phyloP scores from a whole-genome alignment of 2,329 filamentous ascomycete species.

The Capronia epimyces region DNA sequence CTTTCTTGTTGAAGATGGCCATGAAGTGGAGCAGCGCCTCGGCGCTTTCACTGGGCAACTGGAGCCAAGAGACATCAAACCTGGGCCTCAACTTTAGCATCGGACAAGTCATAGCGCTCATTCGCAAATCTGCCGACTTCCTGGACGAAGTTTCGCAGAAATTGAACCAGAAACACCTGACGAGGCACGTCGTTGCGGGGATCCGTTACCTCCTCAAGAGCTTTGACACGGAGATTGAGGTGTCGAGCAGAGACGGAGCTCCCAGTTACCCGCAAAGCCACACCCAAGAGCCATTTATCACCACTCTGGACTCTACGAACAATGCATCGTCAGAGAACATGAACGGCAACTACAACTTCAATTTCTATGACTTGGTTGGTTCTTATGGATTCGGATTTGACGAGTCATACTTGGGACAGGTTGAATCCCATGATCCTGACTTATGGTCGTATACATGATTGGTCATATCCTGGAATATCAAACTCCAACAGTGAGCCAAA shows the following conservation, averaged over 20 bases:
- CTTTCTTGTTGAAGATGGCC: conserved; percentile 41
- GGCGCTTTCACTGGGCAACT: not conserved
- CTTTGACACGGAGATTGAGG: not conserved
- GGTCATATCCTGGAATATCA: too few relatives aligned
- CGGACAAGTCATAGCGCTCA: conserved; percentile 33
- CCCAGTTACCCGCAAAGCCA: not conserved
- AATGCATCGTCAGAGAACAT: not conserved
- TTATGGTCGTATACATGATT: conserved; percentile 1
- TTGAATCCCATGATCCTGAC: conserved; percentile 1
- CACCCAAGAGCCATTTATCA: not conserved
- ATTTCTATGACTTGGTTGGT: conserved; percentile 3
- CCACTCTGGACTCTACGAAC: not conserved
- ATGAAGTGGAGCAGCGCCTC: conserved; percentile 35
- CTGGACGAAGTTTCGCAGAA: conserved; percentile 37
- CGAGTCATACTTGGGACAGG: conserved; percentile 3
- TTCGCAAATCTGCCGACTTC: conserved; percentile 39
- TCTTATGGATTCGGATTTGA: conserved; percentile 4
- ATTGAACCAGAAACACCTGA: conserved; percentile 39
- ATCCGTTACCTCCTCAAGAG: conserved; percentile 22
- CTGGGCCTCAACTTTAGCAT: conserved; percentile 38
- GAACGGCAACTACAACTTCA: conserved; percentile 5
- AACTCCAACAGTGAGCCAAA: too few relatives aligned
- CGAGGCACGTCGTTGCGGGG: conserved; percentile 40
- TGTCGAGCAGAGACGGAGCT: not conserved
- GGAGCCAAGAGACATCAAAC: conserved; percentile 34